Percentiles rank a stretch among this genome's conserved stretches.
phyloP scores from a whole-genome alignment of 441 rosid genomes.

The Populus hybrid region DNA sequence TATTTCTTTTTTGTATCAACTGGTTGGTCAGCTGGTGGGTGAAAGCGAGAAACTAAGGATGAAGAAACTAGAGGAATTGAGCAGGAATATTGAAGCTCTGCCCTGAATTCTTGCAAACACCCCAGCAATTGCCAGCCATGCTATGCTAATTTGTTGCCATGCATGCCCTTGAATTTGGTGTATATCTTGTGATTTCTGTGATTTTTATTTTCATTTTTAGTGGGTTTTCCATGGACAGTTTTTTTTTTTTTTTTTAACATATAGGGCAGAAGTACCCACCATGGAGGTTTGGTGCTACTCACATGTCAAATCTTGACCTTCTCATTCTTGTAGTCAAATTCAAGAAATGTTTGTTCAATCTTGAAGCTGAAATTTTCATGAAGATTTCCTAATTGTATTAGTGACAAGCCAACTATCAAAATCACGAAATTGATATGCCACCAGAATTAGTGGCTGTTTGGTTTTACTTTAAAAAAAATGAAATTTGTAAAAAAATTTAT shows the following conservation, averaged over 20 bases:
- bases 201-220: slow-evolving; percentile 6
- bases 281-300: slow-evolving; percentile 16
- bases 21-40: slow-evolving; percentile 51
- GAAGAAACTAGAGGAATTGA: slow-evolving; percentile 92
- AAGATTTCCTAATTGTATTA: not conserved
- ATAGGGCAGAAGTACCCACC: slow-evolving; percentile 3
- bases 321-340: slow-evolving; percentile 17
- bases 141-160: slow-evolving; percentile 26
- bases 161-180: slow-evolving; percentile 16
- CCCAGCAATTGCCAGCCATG: slow-evolving; percentile 6
- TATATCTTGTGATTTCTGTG: slow-evolving; percentile 23
- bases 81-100: slow-evolving; percentile 59
- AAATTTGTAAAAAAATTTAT: no score
- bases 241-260: not conserved
- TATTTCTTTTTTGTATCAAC: not conserved
- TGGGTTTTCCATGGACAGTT: not conserved
- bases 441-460: not conserved
- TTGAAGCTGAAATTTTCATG: slow-evolving; percentile 8
- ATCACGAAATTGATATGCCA: slow-evolving; percentile 8
- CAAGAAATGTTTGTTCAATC: slow-evolving; percentile 17
- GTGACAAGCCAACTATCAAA: not conserved
- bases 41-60: slow-evolving; percentile 83
- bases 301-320: not conserved
- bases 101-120: slow-evolving; percentile 14
- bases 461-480: no score